Evolutionary conservation across 352 stramenopile species (phyloP), one percentile per base, ranked within the genome.

Genomic region (Lagenidium giganteum): DNA sequence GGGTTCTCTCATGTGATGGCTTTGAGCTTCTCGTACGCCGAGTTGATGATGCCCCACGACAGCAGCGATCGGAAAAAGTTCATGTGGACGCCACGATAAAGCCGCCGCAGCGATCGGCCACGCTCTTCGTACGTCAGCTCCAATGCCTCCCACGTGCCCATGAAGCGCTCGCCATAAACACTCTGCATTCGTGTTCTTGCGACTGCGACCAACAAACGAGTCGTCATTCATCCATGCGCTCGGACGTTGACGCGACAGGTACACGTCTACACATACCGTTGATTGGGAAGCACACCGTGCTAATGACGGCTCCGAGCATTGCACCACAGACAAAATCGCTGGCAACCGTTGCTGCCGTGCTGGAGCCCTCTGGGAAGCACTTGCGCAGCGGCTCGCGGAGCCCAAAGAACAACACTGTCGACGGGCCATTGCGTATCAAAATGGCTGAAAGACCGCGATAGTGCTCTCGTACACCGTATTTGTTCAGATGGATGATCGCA

Each of bases 31-130:
- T 95, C 84, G 47, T 94, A 95, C 30, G 78, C 78, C 42, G 77
- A 90, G 54, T 95, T 95, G 49, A 95, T 91, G 42, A 95, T 95
- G 8, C 84, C 84, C 84, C 84, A 95, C 13, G 84, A 94, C 13
- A 95, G 42, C 3, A 95, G 57, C 20, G 80, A 92, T 8, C 84
- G 69, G 35, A 85, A 83, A 55, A 92, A 95, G 50, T 95, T 95
- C 62, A 95, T 84, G 51, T 90, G 68, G 3, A 92, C 84, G 8
- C 84, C 84, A 34, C 83, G 81, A 55, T 93, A 95, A 30, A 95
- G 51, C 8, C 67, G 55, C n/a, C 51, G 49, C 16, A 87, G 31
- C 34, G 67, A 83, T 29, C 53, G 58, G 0, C 77, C 79, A 23
- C 84, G 70, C 51, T 95, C 82, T 20, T 63, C 46, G 51, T 89